These are phyloP conservation scores for Peterozyma xylosa DNA, from an alignment of 805 yeast genomes.

Conservation along the genomic window DNA sequence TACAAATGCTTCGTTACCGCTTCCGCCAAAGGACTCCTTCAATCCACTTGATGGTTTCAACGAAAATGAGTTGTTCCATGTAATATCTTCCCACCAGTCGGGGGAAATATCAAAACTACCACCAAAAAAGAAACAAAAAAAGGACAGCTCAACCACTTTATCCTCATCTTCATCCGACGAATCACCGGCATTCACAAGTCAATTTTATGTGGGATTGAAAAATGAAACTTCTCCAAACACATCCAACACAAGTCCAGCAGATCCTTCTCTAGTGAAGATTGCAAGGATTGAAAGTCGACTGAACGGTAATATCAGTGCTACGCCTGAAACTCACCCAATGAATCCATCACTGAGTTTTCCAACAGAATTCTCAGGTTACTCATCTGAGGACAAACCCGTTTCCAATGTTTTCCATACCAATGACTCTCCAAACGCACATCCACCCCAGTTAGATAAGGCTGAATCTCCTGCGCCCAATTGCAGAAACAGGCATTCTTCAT, in stretches of 20 bases:
- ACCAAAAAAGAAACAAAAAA: neutral
- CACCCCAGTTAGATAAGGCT: neutral
- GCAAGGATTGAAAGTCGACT: neutral
- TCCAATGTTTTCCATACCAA: neutral
- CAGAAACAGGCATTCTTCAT: constrained; percentile 44
- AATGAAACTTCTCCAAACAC: neutral
- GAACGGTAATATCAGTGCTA: neutral
- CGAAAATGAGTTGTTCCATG: too few relatives aligned
- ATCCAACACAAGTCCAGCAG: neutral
- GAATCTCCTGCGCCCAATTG: neutral
- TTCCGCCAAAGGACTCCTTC: constrained; percentile 5
- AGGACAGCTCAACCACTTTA: neutral
- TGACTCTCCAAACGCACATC: neutral
- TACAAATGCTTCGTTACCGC: constrained; percentile 43
- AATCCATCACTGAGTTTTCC: neutral
- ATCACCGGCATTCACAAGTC: neutral
- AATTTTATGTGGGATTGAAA: neutral
- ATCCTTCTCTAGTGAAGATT: neutral
- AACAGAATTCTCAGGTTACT: neutral
- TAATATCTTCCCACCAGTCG: too few relatives aligned
- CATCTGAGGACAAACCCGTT: neutral
- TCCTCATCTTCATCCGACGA: neutral
- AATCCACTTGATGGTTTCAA: neutral
- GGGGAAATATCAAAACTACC: too few relatives aligned
- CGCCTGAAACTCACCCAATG: neutral